Base-by-base conservation (phyloP, 2,329 filamentous ascomycete genomes). In the Mollisiaceae sp. region DNA sequence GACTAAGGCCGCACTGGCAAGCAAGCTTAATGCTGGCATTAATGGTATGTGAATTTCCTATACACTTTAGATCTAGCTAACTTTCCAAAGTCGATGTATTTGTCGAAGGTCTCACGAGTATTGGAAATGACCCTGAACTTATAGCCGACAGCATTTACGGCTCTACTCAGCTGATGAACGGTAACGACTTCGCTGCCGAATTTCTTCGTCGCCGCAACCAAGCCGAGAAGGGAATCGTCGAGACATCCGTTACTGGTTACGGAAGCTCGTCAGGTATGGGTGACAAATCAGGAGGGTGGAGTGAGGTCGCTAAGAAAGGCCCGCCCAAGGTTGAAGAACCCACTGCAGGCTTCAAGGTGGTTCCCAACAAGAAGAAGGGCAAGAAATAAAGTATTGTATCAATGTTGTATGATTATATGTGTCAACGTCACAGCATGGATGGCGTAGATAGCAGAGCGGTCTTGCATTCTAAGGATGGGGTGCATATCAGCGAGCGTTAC, bases 221-320 rank as follows among this genome's bases (percentile, higher is more conserved):
- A 1, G 94, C 95, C 0, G 94, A 98, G 72, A 95, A 94, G 81
- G 95, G 95, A 45, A 86, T 97, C 47, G 83, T 97, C 20, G 91
- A 93, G 77, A 83, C 87, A 18, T 82, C 85, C 57, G 83, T 80
- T 59, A 80, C 81, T 41, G 85, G 80, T 62, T 85, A 87, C 2
- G 83, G 60, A 78, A 74, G 75, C 74, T 58, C 50, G 2, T 75
- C 74, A 64, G 78, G 73, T 67, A 81, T 77, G 69, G 78, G 79
- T 52, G 82, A 79, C 70, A 82, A 79, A 59, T 75, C 79, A 32
- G 89, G 91, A 63, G 94, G 94, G 22, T 99, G 95, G 95, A 97
- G 86, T 72, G 95, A 98, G 80, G 95, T 99, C 60, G 95, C 95
- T 1, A 98, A 98, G 89, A 97, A 97, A 84, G 91, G 91, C 58